These are phyloP conservation scores for Nemania sp. DNA, from an alignment of 2,329 filamentous ascomycete genomes.

Conservation along the genomic window DNA sequence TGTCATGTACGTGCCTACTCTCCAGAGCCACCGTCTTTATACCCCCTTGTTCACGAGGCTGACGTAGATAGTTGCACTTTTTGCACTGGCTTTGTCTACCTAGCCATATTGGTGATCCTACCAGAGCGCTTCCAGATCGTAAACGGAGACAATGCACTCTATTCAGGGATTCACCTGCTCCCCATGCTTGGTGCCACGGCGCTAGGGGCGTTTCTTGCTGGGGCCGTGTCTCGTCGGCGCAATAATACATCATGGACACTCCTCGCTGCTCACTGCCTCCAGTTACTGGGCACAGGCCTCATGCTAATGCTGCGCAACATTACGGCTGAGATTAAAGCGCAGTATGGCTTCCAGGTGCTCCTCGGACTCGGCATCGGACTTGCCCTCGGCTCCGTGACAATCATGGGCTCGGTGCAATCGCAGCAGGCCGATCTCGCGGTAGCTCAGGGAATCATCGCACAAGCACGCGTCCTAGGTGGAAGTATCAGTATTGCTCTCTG, in stretches of 20 bases:
- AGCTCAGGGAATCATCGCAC: conserved; percentile 62
- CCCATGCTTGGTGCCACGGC: conserved; percentile 62
- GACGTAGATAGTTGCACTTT: conserved; percentile 52
- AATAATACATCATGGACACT: conserved; percentile 59
- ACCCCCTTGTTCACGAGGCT: not conserved
- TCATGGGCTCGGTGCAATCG: conserved; percentile 59
- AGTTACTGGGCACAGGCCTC: conserved; percentile 56
- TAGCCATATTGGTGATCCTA: conserved; percentile 60
- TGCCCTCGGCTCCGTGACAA: conserved; percentile 59
- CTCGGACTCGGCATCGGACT: conserved; percentile 64
- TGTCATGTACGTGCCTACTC: conserved; percentile 47
- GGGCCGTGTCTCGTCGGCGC: conserved; percentile 54
- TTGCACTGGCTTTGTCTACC: conserved; percentile 60
- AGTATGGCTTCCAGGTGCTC: conserved; percentile 59
- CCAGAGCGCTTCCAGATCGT: conserved; percentile 65
- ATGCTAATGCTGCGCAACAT: conserved; percentile 48
- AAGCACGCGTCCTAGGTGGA: conserved; percentile 62
- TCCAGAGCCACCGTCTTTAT: not conserved
- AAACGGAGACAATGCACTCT: conserved; percentile 54
- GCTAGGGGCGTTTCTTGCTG: conserved; percentile 58
- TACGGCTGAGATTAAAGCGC: conserved; percentile 42
- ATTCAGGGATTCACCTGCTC: conserved; percentile 60
- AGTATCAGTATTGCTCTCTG: conserved; percentile 61
- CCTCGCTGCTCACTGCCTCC: conserved; percentile 52
- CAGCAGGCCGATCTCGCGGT: conserved; percentile 55